These are phyloP conservation scores for Cladosporium halotolerans DNA, from an alignment of 2,329 filamentous ascomycete species.

Conservation along the genomic window DNA sequence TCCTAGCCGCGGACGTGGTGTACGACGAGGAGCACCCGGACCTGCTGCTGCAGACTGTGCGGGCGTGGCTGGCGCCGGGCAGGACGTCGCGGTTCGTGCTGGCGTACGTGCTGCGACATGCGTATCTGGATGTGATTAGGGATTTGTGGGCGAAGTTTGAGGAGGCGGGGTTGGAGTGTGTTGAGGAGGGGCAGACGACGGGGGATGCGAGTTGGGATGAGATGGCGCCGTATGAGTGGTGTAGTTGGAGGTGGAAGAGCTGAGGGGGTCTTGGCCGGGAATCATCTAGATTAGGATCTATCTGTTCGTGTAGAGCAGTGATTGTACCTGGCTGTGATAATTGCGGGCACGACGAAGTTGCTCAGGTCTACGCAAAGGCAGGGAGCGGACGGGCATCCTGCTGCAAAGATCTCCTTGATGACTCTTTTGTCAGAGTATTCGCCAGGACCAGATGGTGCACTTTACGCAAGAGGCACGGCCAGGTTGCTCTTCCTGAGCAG, in stretches of 20 bases:
- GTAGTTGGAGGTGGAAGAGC: slow-evolving; percentile 33
- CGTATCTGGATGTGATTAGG: slow-evolving; percentile 39
- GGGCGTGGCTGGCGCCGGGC: slow-evolving; percentile 30
- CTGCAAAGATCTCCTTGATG: too few relatives aligned
- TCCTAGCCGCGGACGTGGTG: slow-evolving; percentile 38
- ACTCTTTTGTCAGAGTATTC: too few relatives aligned
- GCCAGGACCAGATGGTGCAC: too few relatives aligned
- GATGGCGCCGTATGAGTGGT: slow-evolving; percentile 34
- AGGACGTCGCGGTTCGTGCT: slow-evolving; percentile 31
- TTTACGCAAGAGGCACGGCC: too few relatives aligned
- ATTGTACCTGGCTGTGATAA: too few relatives aligned
- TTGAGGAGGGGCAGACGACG: slow-evolving; percentile 29
- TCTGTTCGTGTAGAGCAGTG: too few relatives aligned
- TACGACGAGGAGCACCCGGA: slow-evolving; percentile 38
- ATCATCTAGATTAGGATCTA: too few relatives aligned
- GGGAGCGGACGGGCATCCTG: too few relatives aligned
- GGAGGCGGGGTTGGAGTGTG: slow-evolving; percentile 30
- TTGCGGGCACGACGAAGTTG: too few relatives aligned
- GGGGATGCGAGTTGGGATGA: slow-evolving; percentile 31
- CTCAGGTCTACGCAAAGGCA: too few relatives aligned
- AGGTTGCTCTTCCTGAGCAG: too few relatives aligned
- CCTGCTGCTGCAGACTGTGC: slow-evolving; percentile 32
- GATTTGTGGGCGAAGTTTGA: slow-evolving; percentile 38
- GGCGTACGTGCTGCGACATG: slow-evolving; percentile 35
- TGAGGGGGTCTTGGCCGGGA: neutral